Percentiles rank a stretch among this genome's conserved stretches.
These are phyloP conservation scores for Colletotrichum tanaceti DNA, from an alignment of 2,329 filamentous ascomycete species.

Conservation along the genomic window DNA sequence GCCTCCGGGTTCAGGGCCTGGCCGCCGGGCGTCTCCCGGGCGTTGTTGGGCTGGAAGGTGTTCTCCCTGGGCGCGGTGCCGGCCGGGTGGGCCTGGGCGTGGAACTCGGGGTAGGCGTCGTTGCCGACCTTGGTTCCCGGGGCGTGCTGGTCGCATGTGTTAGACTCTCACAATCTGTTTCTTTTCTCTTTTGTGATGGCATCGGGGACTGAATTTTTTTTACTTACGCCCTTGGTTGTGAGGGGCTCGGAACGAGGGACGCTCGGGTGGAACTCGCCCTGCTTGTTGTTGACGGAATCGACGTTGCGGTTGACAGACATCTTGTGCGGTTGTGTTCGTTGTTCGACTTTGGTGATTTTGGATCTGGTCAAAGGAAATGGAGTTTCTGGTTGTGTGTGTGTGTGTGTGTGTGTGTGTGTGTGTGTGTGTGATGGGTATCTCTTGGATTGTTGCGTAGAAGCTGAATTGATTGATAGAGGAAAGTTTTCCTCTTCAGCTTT, in stretches of 20 bases:
- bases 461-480: background rate
- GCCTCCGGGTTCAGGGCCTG: slow-evolving; percentile 49
- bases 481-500: background rate
- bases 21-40: slow-evolving; percentile 51
- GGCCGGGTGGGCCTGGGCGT: slow-evolving; percentile 68
- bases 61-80: slow-evolving; percentile 69
- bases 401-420: background rate
- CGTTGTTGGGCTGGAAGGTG: slow-evolving; percentile 55
- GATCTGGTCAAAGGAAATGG: background rate
- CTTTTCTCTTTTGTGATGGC: too few species aligned
- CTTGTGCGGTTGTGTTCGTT: slow-evolving; percentile 30
- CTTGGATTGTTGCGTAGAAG: background rate
- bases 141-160: slow-evolving; percentile 65
- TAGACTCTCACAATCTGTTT: too few species aligned
- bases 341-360: background rate
- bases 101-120: slow-evolving; percentile 71
- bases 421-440: background rate
- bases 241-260: slow-evolving; percentile 64
- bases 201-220: rapidly evolving
- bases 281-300: slow-evolving; percentile 61
- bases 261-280: slow-evolving; percentile 67
- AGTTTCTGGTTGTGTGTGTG: background rate
- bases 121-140: slow-evolving; percentile 70
- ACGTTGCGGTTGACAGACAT: slow-evolving; percentile 61
- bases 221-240: slow-evolving; percentile 65